Evolutionary conservation across 1,139 yeast genomes (phyloP).

Genomic region (Magnusiomyces paraingens): DNA sequence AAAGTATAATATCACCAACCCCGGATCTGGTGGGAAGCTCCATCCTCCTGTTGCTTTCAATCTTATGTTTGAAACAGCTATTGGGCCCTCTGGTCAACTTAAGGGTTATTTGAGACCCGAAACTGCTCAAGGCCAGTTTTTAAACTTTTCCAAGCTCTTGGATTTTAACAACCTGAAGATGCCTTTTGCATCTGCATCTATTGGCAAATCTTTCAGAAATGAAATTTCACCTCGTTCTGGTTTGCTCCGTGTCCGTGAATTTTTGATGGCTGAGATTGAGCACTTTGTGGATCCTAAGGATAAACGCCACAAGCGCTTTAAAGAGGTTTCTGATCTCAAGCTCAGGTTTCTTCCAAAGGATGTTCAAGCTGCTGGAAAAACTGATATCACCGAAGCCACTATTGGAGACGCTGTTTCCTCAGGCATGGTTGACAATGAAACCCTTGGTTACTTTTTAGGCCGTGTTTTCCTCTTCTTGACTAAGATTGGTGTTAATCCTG

Average conservation of each 20-base stretch:
- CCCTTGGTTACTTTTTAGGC: slow-evolving; percentile 94
- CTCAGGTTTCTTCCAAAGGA: slow-evolving; percentile 77
- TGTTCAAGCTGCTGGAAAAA: slow-evolving; percentile 80
- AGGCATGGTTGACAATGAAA: slow-evolving; percentile 92
- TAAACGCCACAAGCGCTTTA: slow-evolving; percentile 76
- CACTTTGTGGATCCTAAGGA: slow-evolving; percentile 92
- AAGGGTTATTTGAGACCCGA: slow-evolving; percentile 97
- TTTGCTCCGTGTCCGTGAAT: slow-evolving; percentile 94
- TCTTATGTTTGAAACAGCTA: slow-evolving; percentile 98
- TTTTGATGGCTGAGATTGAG: slow-evolving; percentile 98
- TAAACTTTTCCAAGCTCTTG: slow-evolving; percentile 86
- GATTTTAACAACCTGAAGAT: slow-evolving; percentile 93
- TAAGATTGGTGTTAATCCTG: slow-evolving; percentile 84
- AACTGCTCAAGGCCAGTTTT: slow-evolving; percentile 98
- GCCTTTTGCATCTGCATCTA: slow-evolving; percentile 99
- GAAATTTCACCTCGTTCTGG: slow-evolving; percentile 99
- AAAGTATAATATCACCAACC: slow-evolving; percentile 80
- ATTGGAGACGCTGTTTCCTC: slow-evolving; percentile 85
- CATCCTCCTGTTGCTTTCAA: slow-evolving; percentile 94
- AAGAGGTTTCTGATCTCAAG: slow-evolving; percentile 64
- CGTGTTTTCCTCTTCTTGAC: slow-evolving; percentile 79
- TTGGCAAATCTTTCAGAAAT: slow-evolving; percentile 97
- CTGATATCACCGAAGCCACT: slow-evolving; percentile 55
- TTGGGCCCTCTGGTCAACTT: slow-evolving; percentile 96
- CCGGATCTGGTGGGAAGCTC: slow-evolving; percentile 77